phyloP scores from a whole-genome alignment of 2,329 filamentous ascomycete genomes.

The Aspergillus pseudoviridinutans region DNA sequence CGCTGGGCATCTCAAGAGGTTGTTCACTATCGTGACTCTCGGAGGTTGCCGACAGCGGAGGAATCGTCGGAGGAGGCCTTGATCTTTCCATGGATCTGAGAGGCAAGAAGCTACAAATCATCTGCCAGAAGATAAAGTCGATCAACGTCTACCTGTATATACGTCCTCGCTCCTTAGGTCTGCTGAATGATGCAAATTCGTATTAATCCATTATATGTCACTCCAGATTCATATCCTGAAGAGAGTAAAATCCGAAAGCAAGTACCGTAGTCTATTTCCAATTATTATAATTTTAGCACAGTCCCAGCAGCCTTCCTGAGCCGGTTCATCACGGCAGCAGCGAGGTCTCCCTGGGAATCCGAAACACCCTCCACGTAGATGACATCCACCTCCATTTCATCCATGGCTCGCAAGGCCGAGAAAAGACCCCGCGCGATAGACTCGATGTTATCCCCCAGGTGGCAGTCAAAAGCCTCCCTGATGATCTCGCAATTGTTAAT shows the following conservation, averaged over 20 bases:
- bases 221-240: not conserved
- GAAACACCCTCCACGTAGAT: constrained; percentile 88
- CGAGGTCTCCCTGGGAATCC: constrained; percentile 69
- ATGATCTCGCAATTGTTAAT: constrained; percentile 14
- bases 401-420: constrained; percentile 78
- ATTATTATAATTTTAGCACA: constrained; percentile 46
- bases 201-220: constrained; percentile 2
- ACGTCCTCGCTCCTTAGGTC: not conserved
- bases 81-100: not conserved
- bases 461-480: constrained; percentile 60
- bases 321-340: constrained; percentile 81
- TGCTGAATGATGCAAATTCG: constrained; percentile 2
- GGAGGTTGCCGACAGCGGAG: not conserved
- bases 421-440: constrained; percentile 85
- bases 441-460: constrained; percentile 65
- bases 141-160: not conserved
- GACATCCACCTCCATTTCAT: constrained; percentile 70
- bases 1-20: not conserved
- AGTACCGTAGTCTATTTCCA: constrained; percentile 8
- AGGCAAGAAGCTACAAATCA: not conserved
- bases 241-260: constrained; percentile 5
- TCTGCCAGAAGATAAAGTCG: not conserved
- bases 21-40: not conserved
- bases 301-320: constrained; percentile 69
- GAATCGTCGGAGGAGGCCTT: not conserved